Conservation (phyloP, 305 asterid species). For the Fraxinus velutina region DNA sequence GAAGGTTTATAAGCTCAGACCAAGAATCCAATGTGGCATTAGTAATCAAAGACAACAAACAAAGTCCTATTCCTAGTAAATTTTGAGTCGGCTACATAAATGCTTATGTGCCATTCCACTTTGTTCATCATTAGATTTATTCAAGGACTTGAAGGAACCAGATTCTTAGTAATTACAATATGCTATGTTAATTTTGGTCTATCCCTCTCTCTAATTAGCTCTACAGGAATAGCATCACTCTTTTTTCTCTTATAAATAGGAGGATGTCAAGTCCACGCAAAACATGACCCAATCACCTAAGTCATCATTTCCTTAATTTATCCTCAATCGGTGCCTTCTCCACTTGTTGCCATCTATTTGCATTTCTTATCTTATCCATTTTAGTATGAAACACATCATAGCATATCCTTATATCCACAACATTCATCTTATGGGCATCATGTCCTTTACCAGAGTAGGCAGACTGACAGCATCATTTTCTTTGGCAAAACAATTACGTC, state of each 20-base stretch:
- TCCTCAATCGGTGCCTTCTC: neutral
- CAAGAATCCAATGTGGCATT: neutral
- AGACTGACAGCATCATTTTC: neutral
- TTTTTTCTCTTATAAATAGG: neutral
- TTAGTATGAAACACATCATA: neutral
- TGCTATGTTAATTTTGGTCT: neutral
- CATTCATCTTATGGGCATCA: neutral
- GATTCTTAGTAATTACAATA: neutral
- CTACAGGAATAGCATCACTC: neutral
- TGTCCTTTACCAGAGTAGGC: neutral
- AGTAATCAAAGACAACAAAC: neutral
- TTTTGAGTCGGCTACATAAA: neutral
- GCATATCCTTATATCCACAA: neutral
- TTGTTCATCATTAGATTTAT: neutral
- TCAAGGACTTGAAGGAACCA: neutral
- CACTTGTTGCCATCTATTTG: neutral
- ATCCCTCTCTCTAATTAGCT: neutral
- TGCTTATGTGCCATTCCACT: neutral
- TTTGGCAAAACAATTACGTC: neutral
- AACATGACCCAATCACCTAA: neutral
- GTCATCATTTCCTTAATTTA: neutral
- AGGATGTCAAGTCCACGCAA: neutral
- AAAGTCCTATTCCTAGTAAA: neutral
- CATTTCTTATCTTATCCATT: neutral
- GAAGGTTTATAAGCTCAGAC: neutral